A percentile compares a stretch with the other conserved stretches of the same genome.
Evolutionary conservation across 2,329 filamentous ascomycete genomes (phyloP).

Genomic region (Nemania bipapillata): DNA sequence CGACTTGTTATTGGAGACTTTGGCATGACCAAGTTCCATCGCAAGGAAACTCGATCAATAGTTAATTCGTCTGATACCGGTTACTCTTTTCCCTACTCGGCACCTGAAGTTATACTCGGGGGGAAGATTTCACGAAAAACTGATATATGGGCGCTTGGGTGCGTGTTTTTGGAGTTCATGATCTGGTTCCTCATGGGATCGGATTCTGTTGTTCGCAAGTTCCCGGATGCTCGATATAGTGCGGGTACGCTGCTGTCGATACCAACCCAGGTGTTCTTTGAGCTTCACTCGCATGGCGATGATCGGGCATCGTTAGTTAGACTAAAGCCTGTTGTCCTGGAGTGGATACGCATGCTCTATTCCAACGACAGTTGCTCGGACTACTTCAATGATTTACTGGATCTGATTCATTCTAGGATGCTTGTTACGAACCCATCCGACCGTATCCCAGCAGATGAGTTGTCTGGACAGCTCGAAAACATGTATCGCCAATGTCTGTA

Average conservation of each 20-base stretch:
- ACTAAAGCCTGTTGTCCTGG: not conserved
- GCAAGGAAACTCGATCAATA: not conserved
- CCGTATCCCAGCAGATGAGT: not conserved
- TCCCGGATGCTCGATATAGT: not conserved
- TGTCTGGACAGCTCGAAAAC: not conserved
- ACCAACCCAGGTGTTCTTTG: not conserved
- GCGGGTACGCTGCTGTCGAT: not conserved
- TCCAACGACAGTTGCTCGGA: not conserved
- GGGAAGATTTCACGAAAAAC: not conserved
- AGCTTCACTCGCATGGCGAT: not conserved
- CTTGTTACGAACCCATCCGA: not conserved
- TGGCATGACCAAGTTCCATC: not conserved
- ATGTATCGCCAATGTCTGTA: not conserved
- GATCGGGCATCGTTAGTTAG: not conserved
- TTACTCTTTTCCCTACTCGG: not conserved
- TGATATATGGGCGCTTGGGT: conserved; percentile 6
- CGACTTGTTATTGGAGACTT: not conserved
- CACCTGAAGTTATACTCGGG: not conserved
- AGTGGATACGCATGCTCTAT: not conserved
- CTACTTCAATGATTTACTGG: not conserved
- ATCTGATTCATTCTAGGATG: not conserved
- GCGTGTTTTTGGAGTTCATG: not conserved
- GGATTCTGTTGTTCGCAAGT: not conserved
- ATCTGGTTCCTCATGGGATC: not conserved
- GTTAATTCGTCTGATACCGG: not conserved